Evolutionary conservation across 148 eudicot genomes (phyloP).

Genomic region (Heliosperma pusillum): DNA sequence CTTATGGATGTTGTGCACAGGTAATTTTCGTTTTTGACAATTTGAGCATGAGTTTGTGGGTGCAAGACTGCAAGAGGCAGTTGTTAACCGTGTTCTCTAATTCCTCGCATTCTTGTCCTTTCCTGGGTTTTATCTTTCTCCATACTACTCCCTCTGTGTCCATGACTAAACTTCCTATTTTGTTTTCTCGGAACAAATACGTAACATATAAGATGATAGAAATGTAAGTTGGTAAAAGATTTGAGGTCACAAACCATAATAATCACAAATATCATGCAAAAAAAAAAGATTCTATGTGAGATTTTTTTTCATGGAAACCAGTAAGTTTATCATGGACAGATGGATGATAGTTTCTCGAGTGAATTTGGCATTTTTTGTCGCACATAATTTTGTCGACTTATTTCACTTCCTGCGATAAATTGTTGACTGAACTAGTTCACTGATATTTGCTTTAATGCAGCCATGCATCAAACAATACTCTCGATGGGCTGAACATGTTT

Average conservation of each 20-base stretch:
- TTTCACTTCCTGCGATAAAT: neutral
- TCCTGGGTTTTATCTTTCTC: neutral
- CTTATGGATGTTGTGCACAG: slow-evolving; percentile 99
- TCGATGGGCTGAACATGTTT: slow-evolving; percentile 96
- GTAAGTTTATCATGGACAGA: neutral
- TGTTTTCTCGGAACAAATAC: too few relatives aligned
- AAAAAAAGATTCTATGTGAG: too few relatives aligned
- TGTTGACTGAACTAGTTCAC: neutral
- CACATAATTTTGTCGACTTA: neutral
- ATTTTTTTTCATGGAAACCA: neutral
- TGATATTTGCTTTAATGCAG: slow-evolving; percentile 43
- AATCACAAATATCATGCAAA: too few relatives aligned
- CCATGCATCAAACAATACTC: slow-evolving; percentile 79
- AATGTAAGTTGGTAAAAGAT: too few relatives aligned
- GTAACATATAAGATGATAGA: too few relatives aligned
- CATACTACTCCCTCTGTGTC: too few relatives aligned
- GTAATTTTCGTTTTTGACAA: slow-evolving; percentile 28
- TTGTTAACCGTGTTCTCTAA: neutral
- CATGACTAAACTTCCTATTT: too few relatives aligned
- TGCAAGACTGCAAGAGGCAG: neutral
- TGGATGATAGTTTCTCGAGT: neutral
- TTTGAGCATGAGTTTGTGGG: slow-evolving; percentile 3
- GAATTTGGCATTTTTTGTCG: neutral
- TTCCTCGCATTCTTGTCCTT: neutral
- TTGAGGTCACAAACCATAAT: too few relatives aligned